Conservation (phyloP, 2,329 filamentous ascomycete species). For the Chrysoporthe cubensis region DNA sequence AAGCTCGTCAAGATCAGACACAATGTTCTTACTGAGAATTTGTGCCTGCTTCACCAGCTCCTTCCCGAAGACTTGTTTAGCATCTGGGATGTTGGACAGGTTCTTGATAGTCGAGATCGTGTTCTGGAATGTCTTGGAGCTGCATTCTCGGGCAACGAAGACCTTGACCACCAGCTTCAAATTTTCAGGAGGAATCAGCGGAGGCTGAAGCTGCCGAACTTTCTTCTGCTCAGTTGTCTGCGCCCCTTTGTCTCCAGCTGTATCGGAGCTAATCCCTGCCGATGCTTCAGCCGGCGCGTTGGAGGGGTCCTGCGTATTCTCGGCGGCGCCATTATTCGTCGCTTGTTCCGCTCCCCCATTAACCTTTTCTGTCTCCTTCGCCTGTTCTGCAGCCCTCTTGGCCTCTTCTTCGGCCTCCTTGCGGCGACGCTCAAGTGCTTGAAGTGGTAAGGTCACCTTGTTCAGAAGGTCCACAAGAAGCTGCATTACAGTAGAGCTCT, state of each 20-base stretch:
- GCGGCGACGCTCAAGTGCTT: constrained; percentile 79
- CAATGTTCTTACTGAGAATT: constrained; percentile 79
- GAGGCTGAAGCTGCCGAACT: constrained; percentile 70
- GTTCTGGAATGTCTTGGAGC: constrained; percentile 96
- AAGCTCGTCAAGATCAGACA: constrained; percentile 82
- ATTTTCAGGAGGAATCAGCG: constrained; percentile 85
- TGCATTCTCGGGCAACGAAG: constrained; percentile 93
- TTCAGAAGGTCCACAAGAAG: constrained; percentile 85
- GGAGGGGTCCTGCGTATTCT: constrained; percentile 25
- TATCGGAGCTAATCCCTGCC: neutral
- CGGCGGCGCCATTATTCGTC: constrained; percentile 31
- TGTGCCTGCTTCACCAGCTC: constrained; percentile 90
- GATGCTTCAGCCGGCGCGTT: constrained; percentile 36
- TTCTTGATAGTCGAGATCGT: constrained; percentile 99
- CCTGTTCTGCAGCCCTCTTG: constrained; percentile 48
- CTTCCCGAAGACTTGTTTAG: constrained; percentile 88
- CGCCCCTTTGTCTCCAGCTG: constrained; percentile 36
- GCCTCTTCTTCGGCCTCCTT: constrained; percentile 69
- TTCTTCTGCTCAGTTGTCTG: constrained; percentile 51
- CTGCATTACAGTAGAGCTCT: constrained; percentile 97
- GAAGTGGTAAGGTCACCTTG: constrained; percentile 84
- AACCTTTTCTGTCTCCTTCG: constrained; percentile 35
- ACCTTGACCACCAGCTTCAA: constrained; percentile 95
- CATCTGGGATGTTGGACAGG: constrained; percentile 87
- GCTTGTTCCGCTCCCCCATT: constrained; percentile 33